Percentiles rank a stretch among this genome's conserved stretches.
Evolutionary conservation across 352 stramenopile species (phyloP).

Genomic region (Saprolegnia parasitica): DNA sequence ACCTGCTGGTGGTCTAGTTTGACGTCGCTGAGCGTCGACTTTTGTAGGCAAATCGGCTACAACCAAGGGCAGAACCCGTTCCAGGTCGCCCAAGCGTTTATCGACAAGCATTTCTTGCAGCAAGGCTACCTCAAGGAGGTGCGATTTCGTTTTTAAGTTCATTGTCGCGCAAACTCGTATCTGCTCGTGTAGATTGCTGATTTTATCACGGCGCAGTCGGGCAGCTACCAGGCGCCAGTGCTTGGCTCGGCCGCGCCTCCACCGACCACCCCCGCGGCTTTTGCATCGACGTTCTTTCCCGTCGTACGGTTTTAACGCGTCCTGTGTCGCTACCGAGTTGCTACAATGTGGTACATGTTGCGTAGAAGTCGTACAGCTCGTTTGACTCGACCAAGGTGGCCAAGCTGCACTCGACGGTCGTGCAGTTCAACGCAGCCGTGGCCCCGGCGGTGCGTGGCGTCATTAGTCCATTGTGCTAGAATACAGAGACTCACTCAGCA

Average conservation of each 20-base stretch:
- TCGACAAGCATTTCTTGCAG: constrained; percentile 94
- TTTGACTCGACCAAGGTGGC: constrained; percentile 91
- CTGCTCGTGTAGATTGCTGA: constrained; percentile 84
- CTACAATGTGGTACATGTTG: constrained; percentile 36
- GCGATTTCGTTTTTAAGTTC: too few species aligned
- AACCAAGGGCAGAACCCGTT: constrained; percentile 98
- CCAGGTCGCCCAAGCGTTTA: constrained; percentile 93
- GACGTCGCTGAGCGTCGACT: too few species aligned
- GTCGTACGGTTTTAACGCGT: too few species aligned
- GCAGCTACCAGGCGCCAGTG: constrained; percentile 67
- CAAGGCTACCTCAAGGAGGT: constrained; percentile 85
- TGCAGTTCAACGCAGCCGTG: constrained; percentile 85
- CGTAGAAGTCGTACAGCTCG: constrained; percentile 79
- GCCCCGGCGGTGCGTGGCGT: constrained; percentile 35
- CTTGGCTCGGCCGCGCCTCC: constrained; percentile 34
- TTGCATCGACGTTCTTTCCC: constrained; percentile 64
- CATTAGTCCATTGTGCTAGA: too few species aligned
- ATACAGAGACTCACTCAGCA: constrained; percentile 21
- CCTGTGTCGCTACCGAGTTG: neutral
- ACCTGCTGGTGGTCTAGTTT: neutral
- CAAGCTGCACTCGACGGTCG: constrained; percentile 89
- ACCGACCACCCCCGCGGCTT: constrained; percentile 7
- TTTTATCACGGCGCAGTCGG: constrained; percentile 92
- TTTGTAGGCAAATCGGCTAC: constrained; percentile 90
- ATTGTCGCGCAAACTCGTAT: too few species aligned